phyloP scores from a whole-genome alignment of 768 basidiomycete species.

The Russula virescens region DNA sequence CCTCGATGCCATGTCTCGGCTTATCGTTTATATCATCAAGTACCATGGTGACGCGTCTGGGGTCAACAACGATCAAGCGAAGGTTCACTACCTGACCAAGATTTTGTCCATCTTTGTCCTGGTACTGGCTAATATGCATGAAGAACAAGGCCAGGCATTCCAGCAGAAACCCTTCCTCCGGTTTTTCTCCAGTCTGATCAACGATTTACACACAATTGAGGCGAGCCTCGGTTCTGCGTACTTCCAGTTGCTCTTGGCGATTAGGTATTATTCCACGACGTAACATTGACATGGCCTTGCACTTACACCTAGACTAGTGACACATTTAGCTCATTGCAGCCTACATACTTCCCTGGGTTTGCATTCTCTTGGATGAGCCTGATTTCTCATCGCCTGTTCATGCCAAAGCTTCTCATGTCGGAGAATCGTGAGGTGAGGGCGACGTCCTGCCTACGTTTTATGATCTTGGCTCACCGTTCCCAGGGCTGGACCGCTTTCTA shows the following conservation, averaged over 20 bases:
- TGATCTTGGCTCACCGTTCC: not conserved
- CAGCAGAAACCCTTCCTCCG: constrained; percentile 98
- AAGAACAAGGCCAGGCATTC: constrained; percentile 87
- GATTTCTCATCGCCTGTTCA: constrained; percentile 93
- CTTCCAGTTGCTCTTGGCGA: constrained; percentile 79
- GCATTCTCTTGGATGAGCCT: constrained; percentile 98
- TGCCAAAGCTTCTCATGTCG: constrained; percentile 88
- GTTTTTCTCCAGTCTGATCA: constrained; percentile 94
- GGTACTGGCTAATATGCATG: constrained; percentile 90
- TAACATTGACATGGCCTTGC: not conserved
- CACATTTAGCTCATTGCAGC: constrained; percentile 92
- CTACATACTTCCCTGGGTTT: constrained; percentile 95
- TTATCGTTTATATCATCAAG: constrained; percentile 98
- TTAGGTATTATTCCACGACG: constrained; percentile 52
- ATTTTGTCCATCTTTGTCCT: constrained; percentile 96
- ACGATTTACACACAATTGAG: constrained; percentile 86
- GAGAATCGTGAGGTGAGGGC: constrained; percentile 75
- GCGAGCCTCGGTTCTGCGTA: constrained; percentile 82
- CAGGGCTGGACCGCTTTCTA: constrained; percentile 96
- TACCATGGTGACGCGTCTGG: constrained; percentile 96
- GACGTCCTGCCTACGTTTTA: not conserved
- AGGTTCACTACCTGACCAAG: constrained; percentile 94
- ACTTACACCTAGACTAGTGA: constrained; percentile 48
- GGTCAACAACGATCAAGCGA: constrained; percentile 88
- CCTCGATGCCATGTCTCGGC: constrained; percentile 89